These are phyloP conservation scores for Pythium dissotocum DNA, from an alignment of 352 stramenopile genomes.

Conservation along the genomic window DNA sequence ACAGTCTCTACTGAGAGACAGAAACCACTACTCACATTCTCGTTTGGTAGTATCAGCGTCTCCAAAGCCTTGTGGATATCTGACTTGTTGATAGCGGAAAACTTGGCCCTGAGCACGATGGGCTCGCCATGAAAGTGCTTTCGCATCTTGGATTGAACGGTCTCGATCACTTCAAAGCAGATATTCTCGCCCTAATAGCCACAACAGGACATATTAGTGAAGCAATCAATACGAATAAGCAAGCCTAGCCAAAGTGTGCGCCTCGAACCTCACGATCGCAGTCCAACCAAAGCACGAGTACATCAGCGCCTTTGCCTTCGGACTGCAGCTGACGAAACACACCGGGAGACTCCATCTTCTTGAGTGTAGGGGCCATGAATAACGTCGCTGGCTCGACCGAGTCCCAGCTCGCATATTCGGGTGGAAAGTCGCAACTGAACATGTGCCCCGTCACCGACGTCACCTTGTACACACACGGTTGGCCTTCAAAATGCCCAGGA, in stretches of 20 bases:
- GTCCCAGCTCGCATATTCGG: neutral
- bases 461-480: neutral
- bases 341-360: neutral
- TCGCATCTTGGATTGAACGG: neutral
- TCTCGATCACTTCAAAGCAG: neutral
- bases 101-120: neutral
- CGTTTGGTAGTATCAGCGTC: neutral
- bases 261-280: neutral
- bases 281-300: neutral
- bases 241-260: too few relatives aligned
- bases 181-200: neutral
- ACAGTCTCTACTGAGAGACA: too few relatives aligned
- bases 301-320: neutral
- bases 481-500: neutral
- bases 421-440: neutral
- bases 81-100: neutral
- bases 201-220: neutral
- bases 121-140: neutral
- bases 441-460: neutral
- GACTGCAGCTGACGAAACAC: neutral
- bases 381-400: neutral
- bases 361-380: neutral
- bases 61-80: neutral
- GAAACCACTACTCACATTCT: neutral
- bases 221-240: too few relatives aligned